A percentile compares a stretch with the other conserved stretches of the same genome.
Evolutionary conservation across 164 flowering plant genomes (phyloP).

Genomic region (Piper longum): DNA sequence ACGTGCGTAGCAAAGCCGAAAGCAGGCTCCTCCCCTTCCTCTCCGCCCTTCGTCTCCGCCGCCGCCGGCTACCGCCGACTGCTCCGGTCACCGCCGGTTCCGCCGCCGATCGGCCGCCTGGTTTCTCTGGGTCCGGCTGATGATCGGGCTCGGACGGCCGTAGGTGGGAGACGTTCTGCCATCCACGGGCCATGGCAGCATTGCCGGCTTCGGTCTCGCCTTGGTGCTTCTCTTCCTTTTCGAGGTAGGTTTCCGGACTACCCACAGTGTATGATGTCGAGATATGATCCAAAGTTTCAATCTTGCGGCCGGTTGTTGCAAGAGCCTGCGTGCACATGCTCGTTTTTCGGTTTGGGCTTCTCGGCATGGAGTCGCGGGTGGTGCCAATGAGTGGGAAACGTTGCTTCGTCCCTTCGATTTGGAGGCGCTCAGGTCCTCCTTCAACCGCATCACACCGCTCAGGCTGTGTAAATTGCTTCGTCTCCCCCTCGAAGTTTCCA

Average conservation of each 20-base stretch:
- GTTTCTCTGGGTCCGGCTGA: background rate
- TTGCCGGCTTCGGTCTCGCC: background rate
- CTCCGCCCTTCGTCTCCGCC: background rate
- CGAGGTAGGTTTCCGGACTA: background rate
- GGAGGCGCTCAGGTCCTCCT: conserved; percentile 46
- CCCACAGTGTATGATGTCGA: background rate
- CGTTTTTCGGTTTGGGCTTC: background rate
- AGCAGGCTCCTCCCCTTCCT: background rate
- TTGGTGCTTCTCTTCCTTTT: background rate
- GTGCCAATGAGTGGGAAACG: conserved; percentile 68
- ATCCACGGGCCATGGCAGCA: no score
- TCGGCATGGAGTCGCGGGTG: background rate
- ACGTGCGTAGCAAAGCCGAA: no score
- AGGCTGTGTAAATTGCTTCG: conserved; percentile 59
- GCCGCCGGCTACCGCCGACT: background rate
- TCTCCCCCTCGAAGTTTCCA: conserved; percentile 66
- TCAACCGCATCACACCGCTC: conserved; percentile 44
- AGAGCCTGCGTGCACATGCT: background rate
- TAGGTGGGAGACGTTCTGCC: no score
- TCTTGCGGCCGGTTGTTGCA: background rate
- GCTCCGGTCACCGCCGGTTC: background rate
- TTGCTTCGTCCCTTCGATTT: conserved; percentile 76
- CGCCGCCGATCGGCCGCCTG: background rate
- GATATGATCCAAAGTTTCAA: conserved; percentile 5
- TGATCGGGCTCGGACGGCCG: background rate